phyloP scores from a whole-genome alignment of 805 yeast genomes.

The Ogataea naganishii region DNA sequence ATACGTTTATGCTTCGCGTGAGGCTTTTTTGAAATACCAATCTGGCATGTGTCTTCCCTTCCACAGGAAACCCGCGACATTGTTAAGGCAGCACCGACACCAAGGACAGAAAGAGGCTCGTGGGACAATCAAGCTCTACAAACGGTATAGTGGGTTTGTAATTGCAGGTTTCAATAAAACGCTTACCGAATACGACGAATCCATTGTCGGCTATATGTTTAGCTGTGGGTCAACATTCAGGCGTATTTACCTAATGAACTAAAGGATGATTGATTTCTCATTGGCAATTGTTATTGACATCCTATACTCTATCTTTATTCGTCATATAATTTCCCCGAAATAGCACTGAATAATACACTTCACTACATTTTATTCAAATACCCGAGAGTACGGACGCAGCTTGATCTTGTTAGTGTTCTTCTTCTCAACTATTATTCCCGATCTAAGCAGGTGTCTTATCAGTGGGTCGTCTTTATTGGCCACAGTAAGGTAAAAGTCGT shows the following conservation, averaged over 20 bases:
- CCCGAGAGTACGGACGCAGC: constrained; percentile 5
- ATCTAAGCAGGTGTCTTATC: constrained; percentile 19
- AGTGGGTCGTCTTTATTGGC: constrained; percentile 23
- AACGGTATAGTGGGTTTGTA: constrained; percentile 44
- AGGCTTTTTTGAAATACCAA: constrained; percentile 25
- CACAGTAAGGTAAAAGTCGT: constrained; percentile 14
- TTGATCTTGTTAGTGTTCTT: constrained; percentile 18
- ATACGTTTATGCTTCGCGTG: constrained; percentile 27
- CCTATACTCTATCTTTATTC: neutral
- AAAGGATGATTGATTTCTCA: neutral
- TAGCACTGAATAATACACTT: too few species aligned
- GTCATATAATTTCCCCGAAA: neutral
- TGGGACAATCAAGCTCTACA: constrained; percentile 31
- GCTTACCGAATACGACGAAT: constrained; percentile 22
- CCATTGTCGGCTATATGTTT: constrained; percentile 35
- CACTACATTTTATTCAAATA: constrained; percentile 1
- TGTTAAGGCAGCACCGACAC: constrained; percentile 28
- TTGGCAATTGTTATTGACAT: constrained; percentile 1
- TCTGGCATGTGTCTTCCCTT: constrained; percentile 50
- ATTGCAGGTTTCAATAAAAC: constrained; percentile 35
- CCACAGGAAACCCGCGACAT: constrained; percentile 31
- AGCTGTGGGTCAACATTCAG: constrained; percentile 39
- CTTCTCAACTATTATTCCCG: constrained; percentile 17
- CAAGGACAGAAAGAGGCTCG: neutral
- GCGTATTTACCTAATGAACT: constrained; percentile 31